Base-by-base conservation (phyloP, 495 filamentous ascomycete genomes). In the Penicillium subrubescens region DNA sequence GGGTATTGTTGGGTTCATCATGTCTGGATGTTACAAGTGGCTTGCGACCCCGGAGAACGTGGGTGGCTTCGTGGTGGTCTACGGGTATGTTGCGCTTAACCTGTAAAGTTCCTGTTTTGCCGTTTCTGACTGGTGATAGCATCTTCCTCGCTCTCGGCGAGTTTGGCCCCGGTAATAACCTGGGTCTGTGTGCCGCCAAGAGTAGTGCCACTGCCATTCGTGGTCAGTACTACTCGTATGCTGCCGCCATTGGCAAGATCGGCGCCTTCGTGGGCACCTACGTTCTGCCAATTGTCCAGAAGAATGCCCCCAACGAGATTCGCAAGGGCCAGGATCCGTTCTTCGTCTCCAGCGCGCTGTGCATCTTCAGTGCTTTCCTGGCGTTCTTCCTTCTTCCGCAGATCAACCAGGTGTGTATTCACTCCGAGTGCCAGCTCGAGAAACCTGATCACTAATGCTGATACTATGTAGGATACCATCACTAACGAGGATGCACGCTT, bases 231-330 rank as follows among this genome's bases (percentile, higher is more conserved):
- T 97, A 97, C 75, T 92, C 90, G 14, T 87, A 96, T 59, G 92
- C 93, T 1, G 93, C 93, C 2, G 93, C 93, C 0, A 64, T 88
- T 0, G 92, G 93, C 43, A 97, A 96, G 77, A 85, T 96, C 53
- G 94, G 94, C 19, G 94, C 92, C 8, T 97, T 97, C 69, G 87
- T 96, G n/a, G 94, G 94, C 43, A 90, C 90, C 17, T 92, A 90
- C 64, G 87, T 93, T 8, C 91, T 96, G 66, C 90, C 90, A 0
- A 81, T 89, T 58, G 89, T 94, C 57, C 81, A 87, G 48, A 77
- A 83, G 23, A 81, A 84, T 62, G 90, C 91, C 0, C 89, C 88
- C n/a, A 82, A 83, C 41, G 73, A 75, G 17, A 73, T 81, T 0
- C 78, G 83, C 10, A 81, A 81, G 15, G 93, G 91, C 29, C 92